phyloP scores from a whole-genome alignment of 31 red algal genomes.

The Asparagopsis taxiformis region DNA sequence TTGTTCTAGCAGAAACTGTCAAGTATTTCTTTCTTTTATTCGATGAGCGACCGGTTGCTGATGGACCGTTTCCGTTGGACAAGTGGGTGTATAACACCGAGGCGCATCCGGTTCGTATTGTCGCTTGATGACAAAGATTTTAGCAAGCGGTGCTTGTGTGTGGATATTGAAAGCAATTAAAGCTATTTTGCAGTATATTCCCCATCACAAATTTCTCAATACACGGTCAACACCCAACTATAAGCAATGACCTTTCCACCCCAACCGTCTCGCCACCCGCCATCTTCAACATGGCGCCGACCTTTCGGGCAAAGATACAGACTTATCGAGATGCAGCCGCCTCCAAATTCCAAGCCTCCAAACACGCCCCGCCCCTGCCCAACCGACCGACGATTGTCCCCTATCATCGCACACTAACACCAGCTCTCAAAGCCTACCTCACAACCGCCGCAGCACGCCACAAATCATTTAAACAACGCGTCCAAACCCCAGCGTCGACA shows the following conservation, averaged over 20 bases:
- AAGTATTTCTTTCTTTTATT: conserved; percentile 95
- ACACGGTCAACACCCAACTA: too few species aligned
- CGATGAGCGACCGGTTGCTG: conserved; percentile 26
- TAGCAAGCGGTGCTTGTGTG: neutral
- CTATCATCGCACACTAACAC: neutral
- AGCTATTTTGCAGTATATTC: too few species aligned
- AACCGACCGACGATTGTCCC: too few species aligned
- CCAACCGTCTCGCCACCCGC: too few species aligned
- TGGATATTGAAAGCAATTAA: too few species aligned
- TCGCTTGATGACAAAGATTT: neutral
- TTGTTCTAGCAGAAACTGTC: conserved; percentile 87
- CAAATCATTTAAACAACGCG: neutral
- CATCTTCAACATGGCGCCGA: too few species aligned
- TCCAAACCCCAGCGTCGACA: neutral
- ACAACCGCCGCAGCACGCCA: neutral
- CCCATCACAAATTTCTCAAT: too few species aligned
- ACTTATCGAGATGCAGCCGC: too few species aligned
- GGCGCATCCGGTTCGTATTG: conserved; percentile 72
- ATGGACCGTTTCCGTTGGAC: conserved; percentile 20
- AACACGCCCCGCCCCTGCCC: too few species aligned
- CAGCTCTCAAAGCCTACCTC: conserved; percentile 9
- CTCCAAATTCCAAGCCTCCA: too few species aligned
- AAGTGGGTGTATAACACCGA: conserved; percentile 88
- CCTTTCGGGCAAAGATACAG: too few species aligned
- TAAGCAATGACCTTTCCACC: too few species aligned